Conservation (phyloP, 2,329 filamentous ascomycete species). For the Stemphylium beticola region DNA sequence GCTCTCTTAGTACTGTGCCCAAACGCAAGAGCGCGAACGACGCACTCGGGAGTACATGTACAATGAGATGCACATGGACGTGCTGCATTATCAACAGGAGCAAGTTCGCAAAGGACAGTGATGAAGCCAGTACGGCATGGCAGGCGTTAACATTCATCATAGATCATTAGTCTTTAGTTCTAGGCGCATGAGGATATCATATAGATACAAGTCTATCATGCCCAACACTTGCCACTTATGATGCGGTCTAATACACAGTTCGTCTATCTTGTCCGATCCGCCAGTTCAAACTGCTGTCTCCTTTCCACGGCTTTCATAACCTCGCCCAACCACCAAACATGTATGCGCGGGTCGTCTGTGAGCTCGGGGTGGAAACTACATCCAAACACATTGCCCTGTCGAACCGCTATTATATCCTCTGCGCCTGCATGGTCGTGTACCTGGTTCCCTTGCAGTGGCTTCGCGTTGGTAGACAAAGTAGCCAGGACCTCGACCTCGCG, state of each 20-base stretch:
- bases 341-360: slow-evolving; percentile 85
- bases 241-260: neutral
- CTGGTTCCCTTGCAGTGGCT: slow-evolving; percentile 54
- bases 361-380: slow-evolving; percentile 96
- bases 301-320: slow-evolving; percentile 54
- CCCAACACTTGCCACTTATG: slow-evolving; percentile 16
- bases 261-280: slow-evolving; percentile 28
- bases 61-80: neutral
- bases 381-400: slow-evolving; percentile 89
- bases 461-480: slow-evolving; percentile 59
- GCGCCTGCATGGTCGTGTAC: slow-evolving; percentile 55
- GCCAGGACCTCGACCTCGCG: slow-evolving; percentile 65
- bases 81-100: neutral
- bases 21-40: neutral
- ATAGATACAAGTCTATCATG: slow-evolving; percentile 5
- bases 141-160: slow-evolving; percentile 23
- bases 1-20: neutral
- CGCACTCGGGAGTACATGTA: neutral
- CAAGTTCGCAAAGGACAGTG: neutral
- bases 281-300: slow-evolving; percentile 42
- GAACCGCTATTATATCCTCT: slow-evolving; percentile 82
- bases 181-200: slow-evolving; percentile 2
- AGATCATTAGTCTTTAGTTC: neutral
- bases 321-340: slow-evolving; percentile 89
- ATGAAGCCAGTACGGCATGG: slow-evolving; percentile 15